Base-by-base conservation (phyloP, 2,329 filamentous ascomycete genomes). In the Colletotrichum scovillei region DNA sequence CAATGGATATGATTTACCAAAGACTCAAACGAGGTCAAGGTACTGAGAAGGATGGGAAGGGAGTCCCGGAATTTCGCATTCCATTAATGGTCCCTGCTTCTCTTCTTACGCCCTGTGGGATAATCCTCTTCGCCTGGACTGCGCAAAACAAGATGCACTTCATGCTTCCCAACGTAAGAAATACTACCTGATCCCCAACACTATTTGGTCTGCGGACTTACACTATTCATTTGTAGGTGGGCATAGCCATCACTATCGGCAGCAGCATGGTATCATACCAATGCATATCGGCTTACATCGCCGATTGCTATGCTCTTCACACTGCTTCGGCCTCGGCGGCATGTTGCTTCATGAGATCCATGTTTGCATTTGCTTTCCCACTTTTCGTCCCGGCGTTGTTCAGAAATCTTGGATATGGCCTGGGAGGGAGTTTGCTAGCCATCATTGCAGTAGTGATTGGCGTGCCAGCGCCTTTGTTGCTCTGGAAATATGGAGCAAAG, bases 31-130 rank as follows among this genome's bases (percentile, higher is more conserved):
- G 49, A 0, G 75, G 75, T 11, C 24, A 60, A 46, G 35, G 59
- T 8, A 63, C 58, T 7, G 32, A 75, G 2, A 75, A 73, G 3
- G 75, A 76, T 1, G 78, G 80, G 19, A 62, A 75, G n/a, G 77
- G 79, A 8, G 69, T 71, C 0, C 91, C 92, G 0, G 92, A 94
- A 75, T 90, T 88, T 76, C 89, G 92, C n/a, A 35, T 70, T 14
- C 70, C 70, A 2, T 30, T 73, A 30, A 70, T 70, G 60, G 77
- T 90, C 12, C 81, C 87, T 0, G 88, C 87, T 0, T 86, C 86
- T 0, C 56, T 91, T 0, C 71, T 91, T 2, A 79, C 75, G 0
- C 79, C 80, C 0, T 57, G 80, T 0, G 85, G 84, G 0, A 75
- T 87, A 0, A 73, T 88, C 1, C 19, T 83, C 1, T 88, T 87